A percentile compares a stretch with the other conserved stretches of the same genome.
Conservation (phyloP, 345 rosid species). For the Ceriops zippeliana region DNA sequence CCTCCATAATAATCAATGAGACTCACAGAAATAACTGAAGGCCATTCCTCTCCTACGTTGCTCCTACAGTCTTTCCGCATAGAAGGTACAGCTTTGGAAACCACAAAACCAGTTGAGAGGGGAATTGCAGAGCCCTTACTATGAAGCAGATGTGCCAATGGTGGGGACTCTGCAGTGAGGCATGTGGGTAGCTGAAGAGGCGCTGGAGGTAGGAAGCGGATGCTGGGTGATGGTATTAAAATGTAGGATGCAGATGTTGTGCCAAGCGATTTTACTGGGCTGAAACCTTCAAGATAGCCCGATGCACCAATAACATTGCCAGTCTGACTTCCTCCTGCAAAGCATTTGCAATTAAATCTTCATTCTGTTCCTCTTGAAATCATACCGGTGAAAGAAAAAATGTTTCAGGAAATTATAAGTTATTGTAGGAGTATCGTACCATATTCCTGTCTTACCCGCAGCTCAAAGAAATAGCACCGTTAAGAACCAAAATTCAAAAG, state of each 20-base stretch:
- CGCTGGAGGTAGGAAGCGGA: conserved; percentile 89
- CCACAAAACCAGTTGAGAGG: conserved; percentile 84
- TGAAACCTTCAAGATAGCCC: conserved; percentile 78
- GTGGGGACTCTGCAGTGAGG: conserved; percentile 97
- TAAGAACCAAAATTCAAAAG: neutral
- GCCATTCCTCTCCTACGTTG: conserved; percentile 87
- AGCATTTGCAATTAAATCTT: neutral
- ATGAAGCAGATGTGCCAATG: conserved; percentile 97
- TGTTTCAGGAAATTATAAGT: neutral
- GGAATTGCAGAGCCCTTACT: conserved; percentile 92
- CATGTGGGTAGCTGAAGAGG: conserved; percentile 93
- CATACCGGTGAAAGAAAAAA: neutral
- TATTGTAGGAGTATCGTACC: neutral
- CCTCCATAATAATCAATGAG: conserved; percentile 88
- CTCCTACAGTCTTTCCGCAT: conserved; percentile 70
- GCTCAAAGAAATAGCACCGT: neutral
- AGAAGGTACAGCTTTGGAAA: conserved; percentile 85
- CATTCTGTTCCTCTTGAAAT: neutral
- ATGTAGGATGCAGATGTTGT: conserved; percentile 77
- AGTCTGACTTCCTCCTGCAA: conserved; percentile 63
- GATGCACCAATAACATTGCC: conserved; percentile 43
- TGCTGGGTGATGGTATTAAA: conserved; percentile 89
- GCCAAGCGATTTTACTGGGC: conserved; percentile 90
- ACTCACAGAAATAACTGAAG: conserved; percentile 79
- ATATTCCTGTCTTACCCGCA: neutral